Conservation (phyloP, 192 early-diverging fungal species). For the Podila epicladia region DNA sequence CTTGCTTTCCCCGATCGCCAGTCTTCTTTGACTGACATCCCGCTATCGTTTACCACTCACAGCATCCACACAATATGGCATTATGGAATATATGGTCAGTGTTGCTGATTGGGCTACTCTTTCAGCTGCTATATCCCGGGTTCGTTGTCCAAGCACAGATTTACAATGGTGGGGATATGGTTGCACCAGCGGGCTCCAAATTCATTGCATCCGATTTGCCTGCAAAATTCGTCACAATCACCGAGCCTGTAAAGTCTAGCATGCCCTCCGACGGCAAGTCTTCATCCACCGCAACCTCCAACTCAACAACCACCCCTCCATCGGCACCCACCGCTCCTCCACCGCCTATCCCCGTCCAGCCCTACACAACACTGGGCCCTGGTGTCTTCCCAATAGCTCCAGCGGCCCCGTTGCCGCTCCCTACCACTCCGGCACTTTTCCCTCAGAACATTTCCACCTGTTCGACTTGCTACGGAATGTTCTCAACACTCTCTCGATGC, state of each 20-base stretch:
- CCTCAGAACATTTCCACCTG: conserved; percentile 45
- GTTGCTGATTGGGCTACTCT: background rate
- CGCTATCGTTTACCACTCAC: background rate
- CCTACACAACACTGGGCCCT: conserved; percentile 16
- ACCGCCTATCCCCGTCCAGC: conserved; percentile 17
- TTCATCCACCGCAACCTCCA: background rate
- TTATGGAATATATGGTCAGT: background rate
- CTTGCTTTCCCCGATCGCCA: background rate
- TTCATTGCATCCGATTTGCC: conserved; percentile 4
- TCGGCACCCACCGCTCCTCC: conserved; percentile 8
- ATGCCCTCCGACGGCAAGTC: background rate
- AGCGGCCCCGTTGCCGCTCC: conserved; percentile 11
- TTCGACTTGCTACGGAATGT: conserved; percentile 42
- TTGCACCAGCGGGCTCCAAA: background rate
- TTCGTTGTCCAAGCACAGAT: background rate
- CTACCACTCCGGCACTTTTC: conserved; percentile 29
- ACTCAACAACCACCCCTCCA: background rate
- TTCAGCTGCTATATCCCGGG: background rate
- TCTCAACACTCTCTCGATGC: conserved; percentile 32
- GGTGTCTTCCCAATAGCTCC: conserved; percentile 1
- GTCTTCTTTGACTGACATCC: background rate
- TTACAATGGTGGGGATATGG: background rate
- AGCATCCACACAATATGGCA: conserved; percentile 13
- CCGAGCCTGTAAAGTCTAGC: background rate
- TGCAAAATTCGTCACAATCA: conserved; percentile 1